Evolutionary conservation across 768 basidiomycete species (phyloP), one percentile per base, ranked within the genome.

Genomic region (Calocera viscosa): DNA sequence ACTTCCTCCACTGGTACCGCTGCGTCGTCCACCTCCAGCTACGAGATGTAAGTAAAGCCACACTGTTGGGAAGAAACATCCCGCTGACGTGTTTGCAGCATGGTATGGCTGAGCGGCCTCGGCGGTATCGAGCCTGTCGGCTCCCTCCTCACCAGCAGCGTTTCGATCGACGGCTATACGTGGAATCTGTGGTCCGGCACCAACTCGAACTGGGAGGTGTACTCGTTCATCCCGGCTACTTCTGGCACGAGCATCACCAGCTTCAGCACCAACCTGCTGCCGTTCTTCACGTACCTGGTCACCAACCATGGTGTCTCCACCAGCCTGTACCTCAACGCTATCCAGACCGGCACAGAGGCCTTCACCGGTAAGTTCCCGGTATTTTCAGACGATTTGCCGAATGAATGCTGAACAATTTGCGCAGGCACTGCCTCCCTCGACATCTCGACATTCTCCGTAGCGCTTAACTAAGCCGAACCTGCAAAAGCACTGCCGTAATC

Each of bases 81-180:
- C 43, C 19, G 16, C 43, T 47, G 43, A 47, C 8, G 8, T 47
- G 43, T 19, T 8, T 24, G 24, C 67, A 82, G 82, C 66, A 84
- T 84, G 83, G 83, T 84, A 67, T 84, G 83, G 83, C 79, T 84
- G 30, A 83, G 83, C 64, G 80, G 82, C 39, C 77, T 77, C 14
- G 83, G 83, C 72, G 81, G 84, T n/a, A 81, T 83, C 63, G 79
- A 82, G 68, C 84, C 84, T 43, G 79, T 84, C 33, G 84, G 84
- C 38, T 80, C 80, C 35, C 80, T 79, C 66, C 77, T 80, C 64
- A 73, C 72, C 0, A 78, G 79, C 10, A 79, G 74, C 32, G 77
- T 80, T 35, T 10, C 14, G 30, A 67, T 85, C 35, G 82, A 77
- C 1, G 82, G 82, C 38, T 76, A 82, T 72, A 78, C 78, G 1